A percentile compares a stretch with the other conserved stretches of the same genome.
These are phyloP conservation scores for Fusarium sp. DNA, from an alignment of 2,329 filamentous ascomycete genomes.

Conservation along the genomic window DNA sequence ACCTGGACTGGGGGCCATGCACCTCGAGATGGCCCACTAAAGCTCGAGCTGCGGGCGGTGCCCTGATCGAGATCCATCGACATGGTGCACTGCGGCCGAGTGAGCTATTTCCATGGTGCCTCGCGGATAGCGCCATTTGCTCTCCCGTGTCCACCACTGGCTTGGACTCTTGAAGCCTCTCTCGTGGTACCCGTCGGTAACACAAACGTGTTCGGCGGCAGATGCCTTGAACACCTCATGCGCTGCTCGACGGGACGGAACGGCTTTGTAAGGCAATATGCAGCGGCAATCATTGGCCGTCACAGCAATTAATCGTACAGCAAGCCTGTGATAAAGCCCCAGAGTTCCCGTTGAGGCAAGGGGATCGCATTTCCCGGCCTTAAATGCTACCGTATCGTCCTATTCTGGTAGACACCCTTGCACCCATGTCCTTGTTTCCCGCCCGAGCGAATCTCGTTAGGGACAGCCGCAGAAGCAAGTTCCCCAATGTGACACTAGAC, in stretches of 20 bases:
- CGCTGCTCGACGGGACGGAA: slow-evolving; percentile 1
- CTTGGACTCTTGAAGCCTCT: slow-evolving; percentile 20
- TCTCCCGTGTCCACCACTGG: slow-evolving; percentile 12
- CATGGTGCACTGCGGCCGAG: background rate
- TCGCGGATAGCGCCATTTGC: background rate
- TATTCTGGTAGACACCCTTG: slow-evolving; percentile 26
- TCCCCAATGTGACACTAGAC: background rate
- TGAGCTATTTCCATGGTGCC: background rate
- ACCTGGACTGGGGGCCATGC: background rate
- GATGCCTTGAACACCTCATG: background rate
- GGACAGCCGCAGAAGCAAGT: slow-evolving; percentile 10
- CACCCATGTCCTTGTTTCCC: slow-evolving; percentile 49
- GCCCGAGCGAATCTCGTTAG: slow-evolving; percentile 15
- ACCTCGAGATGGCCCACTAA: slow-evolving; percentile 17
- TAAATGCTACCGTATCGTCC: slow-evolving; percentile 26
- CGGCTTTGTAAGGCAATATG: slow-evolving; percentile 18
- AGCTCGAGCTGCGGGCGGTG: background rate
- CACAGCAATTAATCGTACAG: slow-evolving; percentile 1
- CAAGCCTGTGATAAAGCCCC: slow-evolving; percentile 1
- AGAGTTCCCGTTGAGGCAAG: slow-evolving; percentile 26
- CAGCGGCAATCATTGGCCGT: slow-evolving; percentile 4
- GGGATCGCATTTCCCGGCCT: slow-evolving; percentile 23
- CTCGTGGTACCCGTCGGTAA: slow-evolving; percentile 15
- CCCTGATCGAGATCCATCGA: background rate
- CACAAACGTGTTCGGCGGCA: slow-evolving; percentile 10